These are phyloP conservation scores for Cladosporium sp. DNA, from an alignment of 2,329 filamentous ascomycete genomes.

Conservation along the genomic window DNA sequence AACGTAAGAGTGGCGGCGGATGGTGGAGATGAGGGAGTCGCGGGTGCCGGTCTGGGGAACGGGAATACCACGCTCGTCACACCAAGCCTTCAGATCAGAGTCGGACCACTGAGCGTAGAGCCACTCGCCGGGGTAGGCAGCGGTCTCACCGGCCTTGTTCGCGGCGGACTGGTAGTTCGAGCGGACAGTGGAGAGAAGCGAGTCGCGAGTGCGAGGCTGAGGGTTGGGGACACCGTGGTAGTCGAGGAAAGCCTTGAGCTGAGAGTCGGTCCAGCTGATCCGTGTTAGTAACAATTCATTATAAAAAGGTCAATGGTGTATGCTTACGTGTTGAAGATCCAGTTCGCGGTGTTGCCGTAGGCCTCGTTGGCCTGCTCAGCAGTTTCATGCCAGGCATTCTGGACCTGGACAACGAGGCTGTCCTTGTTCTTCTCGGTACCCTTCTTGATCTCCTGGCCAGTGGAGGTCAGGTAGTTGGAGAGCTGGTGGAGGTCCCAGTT, in stretches of 20 bases:
- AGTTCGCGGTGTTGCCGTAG: slow-evolving; percentile 71
- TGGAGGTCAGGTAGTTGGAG: slow-evolving; percentile 61
- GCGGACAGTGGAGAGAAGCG: slow-evolving; percentile 71
- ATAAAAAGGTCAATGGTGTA: slow-evolving; percentile 12
- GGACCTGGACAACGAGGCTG: slow-evolving; percentile 64
- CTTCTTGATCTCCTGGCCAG: slow-evolving; percentile 66
- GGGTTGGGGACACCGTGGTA: slow-evolving; percentile 82
- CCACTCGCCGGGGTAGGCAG: slow-evolving; percentile 91
- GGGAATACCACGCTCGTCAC: slow-evolving; percentile 81
- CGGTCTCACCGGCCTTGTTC: slow-evolving; percentile 70
- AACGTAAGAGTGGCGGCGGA: slow-evolving; percentile 80
- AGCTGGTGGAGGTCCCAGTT: slow-evolving; percentile 71
- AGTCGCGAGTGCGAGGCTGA: slow-evolving; percentile 81
- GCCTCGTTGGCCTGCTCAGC: slow-evolving; percentile 71
- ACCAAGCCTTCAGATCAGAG: slow-evolving; percentile 89
- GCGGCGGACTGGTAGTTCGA: slow-evolving; percentile 76
- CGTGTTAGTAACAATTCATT: slow-evolving; percentile 32
- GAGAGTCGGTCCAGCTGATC: slow-evolving; percentile 80
- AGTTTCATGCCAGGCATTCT: slow-evolving; percentile 71
- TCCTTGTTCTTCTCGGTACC: slow-evolving; percentile 66
- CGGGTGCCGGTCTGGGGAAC: slow-evolving; percentile 79
- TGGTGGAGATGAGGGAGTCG: slow-evolving; percentile 80
- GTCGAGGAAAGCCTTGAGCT: slow-evolving; percentile 90
- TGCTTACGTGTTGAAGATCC: slow-evolving; percentile 78
- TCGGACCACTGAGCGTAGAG: slow-evolving; percentile 87